Conservation (phyloP, 1,139 yeast genomes). For the Candida sp. region DNA sequence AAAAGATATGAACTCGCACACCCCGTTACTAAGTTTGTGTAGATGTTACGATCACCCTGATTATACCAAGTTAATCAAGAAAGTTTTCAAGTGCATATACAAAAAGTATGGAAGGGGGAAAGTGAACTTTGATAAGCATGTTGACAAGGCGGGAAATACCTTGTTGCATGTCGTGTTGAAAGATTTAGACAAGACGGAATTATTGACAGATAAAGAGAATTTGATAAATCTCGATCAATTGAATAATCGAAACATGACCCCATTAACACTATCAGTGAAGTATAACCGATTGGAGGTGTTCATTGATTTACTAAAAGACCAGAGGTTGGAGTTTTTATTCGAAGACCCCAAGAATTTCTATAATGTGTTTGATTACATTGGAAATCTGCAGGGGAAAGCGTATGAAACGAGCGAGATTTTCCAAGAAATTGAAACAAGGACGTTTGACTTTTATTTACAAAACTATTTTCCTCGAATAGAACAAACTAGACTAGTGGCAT, state of each 20-base stretch:
- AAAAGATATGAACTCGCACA: conserved; percentile 67
- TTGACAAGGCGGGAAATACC: conserved; percentile 72
- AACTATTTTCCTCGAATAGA: conserved; percentile 19
- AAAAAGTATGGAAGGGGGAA: conserved; percentile 29
- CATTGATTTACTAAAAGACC: conserved; percentile 40
- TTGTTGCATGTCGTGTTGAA: conserved; percentile 65
- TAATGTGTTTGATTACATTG: conserved; percentile 39
- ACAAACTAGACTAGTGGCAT: conserved; percentile 18
- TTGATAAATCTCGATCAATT: conserved; percentile 58
- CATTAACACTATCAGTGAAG: conserved; percentile 68
- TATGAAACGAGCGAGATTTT: conserved; percentile 26
- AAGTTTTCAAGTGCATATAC: conserved; percentile 45
- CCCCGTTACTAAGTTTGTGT: conserved; percentile 76
- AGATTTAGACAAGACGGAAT: conserved; percentile 36
- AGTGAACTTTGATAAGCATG: conserved; percentile 55
- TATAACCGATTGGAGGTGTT: conserved; percentile 66
- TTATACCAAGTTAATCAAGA: conserved; percentile 49
- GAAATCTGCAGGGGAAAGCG: conserved; percentile 30
- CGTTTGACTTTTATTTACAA: conserved; percentile 38
- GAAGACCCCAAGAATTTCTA: conserved; percentile 44
- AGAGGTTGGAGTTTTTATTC: conserved; percentile 38
- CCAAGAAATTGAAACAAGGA: conserved; percentile 34
- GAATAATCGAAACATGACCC: conserved; percentile 61
- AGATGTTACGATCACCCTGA: conserved; percentile 78
- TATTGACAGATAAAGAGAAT: conserved; percentile 29